Evolutionary conservation across 2,329 filamentous ascomycete species (phyloP).

Genomic region (Phialemonium atrogriseum): DNA sequence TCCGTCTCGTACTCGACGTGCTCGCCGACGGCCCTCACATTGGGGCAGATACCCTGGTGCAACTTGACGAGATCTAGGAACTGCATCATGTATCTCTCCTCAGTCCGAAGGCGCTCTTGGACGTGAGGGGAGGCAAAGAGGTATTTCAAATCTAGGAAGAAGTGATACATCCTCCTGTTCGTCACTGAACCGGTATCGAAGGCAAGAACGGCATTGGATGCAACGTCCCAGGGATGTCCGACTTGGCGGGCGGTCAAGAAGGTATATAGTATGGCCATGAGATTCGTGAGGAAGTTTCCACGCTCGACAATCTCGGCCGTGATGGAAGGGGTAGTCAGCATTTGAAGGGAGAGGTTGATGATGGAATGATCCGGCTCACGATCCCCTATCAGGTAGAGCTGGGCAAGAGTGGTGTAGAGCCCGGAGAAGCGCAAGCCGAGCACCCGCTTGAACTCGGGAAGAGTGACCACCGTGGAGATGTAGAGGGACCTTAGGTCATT

Average conservation of each 20-base stretch:
- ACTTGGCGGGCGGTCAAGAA: slow-evolving; percentile 95
- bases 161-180: slow-evolving; percentile 93
- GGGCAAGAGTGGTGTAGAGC: slow-evolving; percentile 85
- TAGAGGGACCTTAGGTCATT: slow-evolving; percentile 88
- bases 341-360: slow-evolving; percentile 93
- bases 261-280: slow-evolving; percentile 95
- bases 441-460: slow-evolving; percentile 92
- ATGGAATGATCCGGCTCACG: slow-evolving; percentile 96
- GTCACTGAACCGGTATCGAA: slow-evolving; percentile 94
- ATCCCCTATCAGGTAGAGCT: slow-evolving; percentile 92
- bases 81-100: slow-evolving; percentile 83
- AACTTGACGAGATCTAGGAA: slow-evolving; percentile 94
- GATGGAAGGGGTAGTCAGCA: slow-evolving; percentile 93
- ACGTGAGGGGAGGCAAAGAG: slow-evolving; percentile 84
- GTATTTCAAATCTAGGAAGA: slow-evolving; percentile 91
- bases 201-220: slow-evolving; percentile 75
- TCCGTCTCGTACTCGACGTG: slow-evolving; percentile 98
- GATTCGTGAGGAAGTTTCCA: slow-evolving; percentile 89
- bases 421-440: slow-evolving; percentile 90
- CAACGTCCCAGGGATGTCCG: slow-evolving; percentile 83
- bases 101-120: slow-evolving; percentile 71
- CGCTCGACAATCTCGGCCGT: slow-evolving; percentile 91
- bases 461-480: slow-evolving; percentile 90
- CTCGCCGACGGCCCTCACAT: slow-evolving; percentile 82
- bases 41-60: slow-evolving; percentile 95